Evolutionary conservation across 176 grass and related monocot genomes (phyloP).

Genomic region (Oryza meyeriana): DNA sequence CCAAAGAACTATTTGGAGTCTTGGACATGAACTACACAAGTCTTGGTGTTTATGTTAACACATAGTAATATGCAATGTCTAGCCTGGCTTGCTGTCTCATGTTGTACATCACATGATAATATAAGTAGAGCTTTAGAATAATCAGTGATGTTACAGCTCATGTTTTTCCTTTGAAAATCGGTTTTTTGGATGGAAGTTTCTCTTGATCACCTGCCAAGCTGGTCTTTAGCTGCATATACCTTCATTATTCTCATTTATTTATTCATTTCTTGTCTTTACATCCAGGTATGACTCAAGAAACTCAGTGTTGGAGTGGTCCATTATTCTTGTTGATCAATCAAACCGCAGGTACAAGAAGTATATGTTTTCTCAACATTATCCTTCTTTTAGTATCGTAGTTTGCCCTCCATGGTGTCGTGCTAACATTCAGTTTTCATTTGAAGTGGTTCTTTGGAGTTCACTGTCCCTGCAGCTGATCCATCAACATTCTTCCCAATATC

Average conservation of each 20-base stretch:
- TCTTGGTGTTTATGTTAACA: neutral
- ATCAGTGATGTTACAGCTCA: neutral
- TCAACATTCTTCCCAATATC: constrained; percentile 79
- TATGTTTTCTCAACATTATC: neutral
- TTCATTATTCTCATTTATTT: constrained; percentile 7
- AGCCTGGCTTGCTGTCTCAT: neutral
- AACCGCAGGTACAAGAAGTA: constrained; percentile 62
- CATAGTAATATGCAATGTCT: neutral
- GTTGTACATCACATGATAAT: neutral
- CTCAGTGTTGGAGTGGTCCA: constrained; percentile 73
- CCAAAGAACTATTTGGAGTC: neutral
- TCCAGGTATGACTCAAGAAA: constrained; percentile 83
- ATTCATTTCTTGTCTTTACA: constrained; percentile 7
- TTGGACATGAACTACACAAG: neutral
- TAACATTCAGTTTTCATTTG: constrained; percentile 24
- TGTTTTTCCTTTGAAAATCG: neutral
- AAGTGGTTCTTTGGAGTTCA: constrained; percentile 93
- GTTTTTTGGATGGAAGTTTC: neutral
- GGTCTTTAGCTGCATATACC: neutral
- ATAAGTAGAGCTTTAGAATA: neutral
- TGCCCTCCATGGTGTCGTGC: neutral
- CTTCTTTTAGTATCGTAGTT: neutral
- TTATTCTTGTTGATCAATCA: constrained; percentile 84
- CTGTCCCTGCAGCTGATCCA: constrained; percentile 68
- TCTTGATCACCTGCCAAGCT: neutral